Evolutionary conservation across 192 early-diverging fungal species (phyloP), one percentile per base, ranked within the genome.

Genomic region (Backusella psychrophila): DNA sequence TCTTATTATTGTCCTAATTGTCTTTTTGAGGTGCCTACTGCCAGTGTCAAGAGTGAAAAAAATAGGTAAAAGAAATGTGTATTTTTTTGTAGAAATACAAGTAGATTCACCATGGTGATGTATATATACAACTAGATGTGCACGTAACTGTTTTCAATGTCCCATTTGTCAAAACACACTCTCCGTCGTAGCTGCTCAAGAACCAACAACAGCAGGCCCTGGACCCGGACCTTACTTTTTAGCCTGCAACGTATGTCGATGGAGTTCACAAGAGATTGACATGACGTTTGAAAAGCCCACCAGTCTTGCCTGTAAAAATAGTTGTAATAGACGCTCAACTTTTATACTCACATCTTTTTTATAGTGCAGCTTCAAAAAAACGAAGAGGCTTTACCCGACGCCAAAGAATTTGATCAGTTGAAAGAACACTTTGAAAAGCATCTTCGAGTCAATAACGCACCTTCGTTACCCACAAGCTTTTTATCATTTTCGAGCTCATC

Each of bases 1-100:
- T 93, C 92, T 63, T 97, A 96, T 81, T 98, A 94, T 81, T 99
- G 98, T 76, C 95, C 98, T 14, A 96, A 96, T 77, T 99, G 98
- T 76, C 88, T 97, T 70, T 99, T 99, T 85, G 96, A 99, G 77
- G 96, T 79, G 67, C 96, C 96, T 3, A 94, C 94, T n/a, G 94
- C 97, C 3, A 93, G 93, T 78, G 96, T 97, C n/a, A 95, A 95
- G 77, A 90, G 92, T n/a, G 97, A 99, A 84, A 91, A 93, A 79
- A 96, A 96, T 87, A 87, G 94, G 91, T 69, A 69, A 39, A 69
- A 23, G 6, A 15, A 17, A 34, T 2, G 26, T 39, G 33, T 15
- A 53, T 6, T 26, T 2, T 33, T 33, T 3, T 33, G 33, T 8
- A 9, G 41, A 68, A 15, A 17, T 4, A 46, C 41, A 39, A 39